These are phyloP conservation scores for Rhodotorula graminis DNA, from an alignment of 768 basidiomycete genomes.

Conservation along the genomic window DNA sequence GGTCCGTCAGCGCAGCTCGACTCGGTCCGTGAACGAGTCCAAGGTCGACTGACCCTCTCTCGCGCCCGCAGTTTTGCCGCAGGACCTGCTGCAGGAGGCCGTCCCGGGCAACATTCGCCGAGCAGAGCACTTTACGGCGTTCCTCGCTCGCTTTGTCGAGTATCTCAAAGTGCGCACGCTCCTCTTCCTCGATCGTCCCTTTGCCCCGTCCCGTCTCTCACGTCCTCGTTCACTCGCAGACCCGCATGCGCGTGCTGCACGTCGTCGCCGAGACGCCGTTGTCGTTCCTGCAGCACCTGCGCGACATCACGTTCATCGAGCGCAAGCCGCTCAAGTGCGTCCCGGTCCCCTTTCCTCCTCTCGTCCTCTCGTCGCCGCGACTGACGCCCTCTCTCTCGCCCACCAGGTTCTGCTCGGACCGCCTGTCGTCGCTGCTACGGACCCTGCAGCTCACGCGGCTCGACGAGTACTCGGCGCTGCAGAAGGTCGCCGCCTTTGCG, in stretches of 20 bases:
- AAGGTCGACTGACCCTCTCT: neutral
- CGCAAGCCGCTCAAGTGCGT: constrained; percentile 77
- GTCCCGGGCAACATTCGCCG: constrained; percentile 97
- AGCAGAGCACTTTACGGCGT: constrained; percentile 98
- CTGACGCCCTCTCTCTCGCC: neutral
- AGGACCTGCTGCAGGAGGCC: constrained; percentile 89
- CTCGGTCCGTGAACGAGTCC: no score
- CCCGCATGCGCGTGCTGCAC: constrained; percentile 69
- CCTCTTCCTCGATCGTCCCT: neutral
- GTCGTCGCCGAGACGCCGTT: constrained; percentile 97
- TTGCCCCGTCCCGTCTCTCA: neutral
- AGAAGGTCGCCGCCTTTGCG: constrained; percentile 93
- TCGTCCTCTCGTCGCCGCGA: neutral
- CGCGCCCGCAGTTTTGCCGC: constrained; percentile 65
- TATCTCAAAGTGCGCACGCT: constrained; percentile 78
- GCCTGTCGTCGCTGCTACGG: constrained; percentile 85
- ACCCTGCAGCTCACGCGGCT: constrained; percentile 82
- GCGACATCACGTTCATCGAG: constrained; percentile 98
- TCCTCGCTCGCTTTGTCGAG: constrained; percentile 95
- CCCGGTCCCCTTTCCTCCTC: neutral
- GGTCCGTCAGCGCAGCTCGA: constrained; percentile 51
- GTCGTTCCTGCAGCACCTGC: constrained; percentile 94
- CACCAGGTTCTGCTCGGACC: constrained; percentile 87
- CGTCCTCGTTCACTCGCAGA: neutral
- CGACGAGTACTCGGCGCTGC: constrained; percentile 85